Base-by-base conservation (phyloP, 2,329 filamentous ascomycete genomes). In the Fusarium verticillioides region DNA sequence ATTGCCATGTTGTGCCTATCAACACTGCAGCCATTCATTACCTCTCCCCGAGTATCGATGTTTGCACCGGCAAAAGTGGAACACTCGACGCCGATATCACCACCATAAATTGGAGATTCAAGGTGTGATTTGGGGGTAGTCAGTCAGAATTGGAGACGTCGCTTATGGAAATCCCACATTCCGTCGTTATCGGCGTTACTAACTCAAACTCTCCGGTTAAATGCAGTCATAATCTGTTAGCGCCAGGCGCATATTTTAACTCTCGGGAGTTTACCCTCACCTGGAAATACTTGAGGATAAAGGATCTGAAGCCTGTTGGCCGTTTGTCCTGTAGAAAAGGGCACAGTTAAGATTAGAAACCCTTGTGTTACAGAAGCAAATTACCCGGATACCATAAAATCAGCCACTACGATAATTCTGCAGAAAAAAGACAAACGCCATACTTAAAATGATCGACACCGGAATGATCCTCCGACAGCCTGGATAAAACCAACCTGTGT, bases 261-360 rank as follows among this genome's bases (percentile, higher is more conserved):
- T 61, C 44, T 60, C 66, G 66, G 66, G 37, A 65, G 60, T 59
- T 53, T 65, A 36, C 54, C 66, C 66, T 49, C 54, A 72, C 60
- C 23, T 72, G 63, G 71, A 56, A 64, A 58, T 71, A 53, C 16
- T 8, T 49, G 13, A 21, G 34, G 12, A 28, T 26, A 16, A 26
- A 54, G 50, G 34, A 54, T 54, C 23, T 18, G 18, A 40, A 40
- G 50, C 36, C 50, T 40, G 50, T 54, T 54, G 34, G 34, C 10
- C 5, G 50, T 40, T n/a, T 19, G n/a, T 26, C 30, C 5, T 36
- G 8, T 2, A 19, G 23, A 30, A 43, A 32, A 58, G 16, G 40
- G 32, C 56, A 58, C 56, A 50, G 56, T 50, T 23, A 40, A 54
- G 36, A 40, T 30, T 42, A 39, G 32, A 58, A 36, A 36, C 42